Percentiles rank a stretch among this genome's conserved stretches.
Evolutionary conservation across 176 grass and related monocot species (phyloP).

Genomic region (Ampelocalamus luodianensis): DNA sequence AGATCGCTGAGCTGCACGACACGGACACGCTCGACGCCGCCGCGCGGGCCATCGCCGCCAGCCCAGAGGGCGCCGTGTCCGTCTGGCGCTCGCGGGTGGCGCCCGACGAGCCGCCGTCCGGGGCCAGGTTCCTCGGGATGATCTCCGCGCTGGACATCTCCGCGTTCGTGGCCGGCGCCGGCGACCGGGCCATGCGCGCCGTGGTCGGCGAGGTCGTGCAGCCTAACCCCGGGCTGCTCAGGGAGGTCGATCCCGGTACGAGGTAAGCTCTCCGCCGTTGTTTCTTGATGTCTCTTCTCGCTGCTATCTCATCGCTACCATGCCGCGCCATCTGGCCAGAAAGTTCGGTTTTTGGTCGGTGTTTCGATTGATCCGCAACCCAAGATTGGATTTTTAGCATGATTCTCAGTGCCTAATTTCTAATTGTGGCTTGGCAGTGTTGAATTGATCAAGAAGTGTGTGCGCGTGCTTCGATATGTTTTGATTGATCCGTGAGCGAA

Average conservation of each 20-base stretch:
- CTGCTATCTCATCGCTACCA: background rate
- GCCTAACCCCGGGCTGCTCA: conserved; percentile 63
- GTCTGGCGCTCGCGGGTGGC: conserved; percentile 56
- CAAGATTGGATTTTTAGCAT: background rate
- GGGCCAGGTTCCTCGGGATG: conserved; percentile 73
- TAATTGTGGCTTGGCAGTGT: background rate
- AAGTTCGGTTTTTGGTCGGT: background rate
- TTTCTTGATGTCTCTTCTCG: background rate
- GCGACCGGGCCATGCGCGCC: conserved; percentile 52
- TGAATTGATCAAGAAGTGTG: background rate
- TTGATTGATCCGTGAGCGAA: background rate
- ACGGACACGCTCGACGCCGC: conserved; percentile 75
- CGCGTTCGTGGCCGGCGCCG: conserved; percentile 69
- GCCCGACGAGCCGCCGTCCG: conserved; percentile 51
- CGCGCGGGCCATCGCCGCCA: conserved; percentile 66
- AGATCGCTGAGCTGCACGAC: conserved; percentile 71
- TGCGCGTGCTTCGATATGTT: background rate
- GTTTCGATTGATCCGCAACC: conserved; percentile 1
- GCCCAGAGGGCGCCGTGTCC: conserved; percentile 70
- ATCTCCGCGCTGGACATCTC: conserved; percentile 86
- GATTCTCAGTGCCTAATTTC: background rate
- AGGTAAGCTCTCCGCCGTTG: conserved; percentile 50
- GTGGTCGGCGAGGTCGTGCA: conserved; percentile 64
- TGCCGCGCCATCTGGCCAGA: background rate
- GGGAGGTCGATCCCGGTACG: conserved; percentile 93